Evolutionary conservation across 2,329 filamentous ascomycete species (phyloP).

Genomic region (Colletotrichum sp.): DNA sequence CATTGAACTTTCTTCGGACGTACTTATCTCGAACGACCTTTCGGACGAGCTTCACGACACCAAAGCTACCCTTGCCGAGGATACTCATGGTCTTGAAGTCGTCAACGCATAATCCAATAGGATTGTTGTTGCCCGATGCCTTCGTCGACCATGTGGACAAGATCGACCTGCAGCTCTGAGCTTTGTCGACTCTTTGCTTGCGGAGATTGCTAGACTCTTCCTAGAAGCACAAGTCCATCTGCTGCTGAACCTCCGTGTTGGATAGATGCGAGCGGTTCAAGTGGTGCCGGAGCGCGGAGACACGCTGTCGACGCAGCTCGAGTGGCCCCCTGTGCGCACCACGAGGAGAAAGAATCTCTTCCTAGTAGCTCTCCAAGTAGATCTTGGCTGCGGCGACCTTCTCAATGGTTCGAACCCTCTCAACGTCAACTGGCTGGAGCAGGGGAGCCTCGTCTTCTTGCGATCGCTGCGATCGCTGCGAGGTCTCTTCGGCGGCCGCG

Average conservation of each 20-base stretch:
- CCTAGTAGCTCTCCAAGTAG: constrained; percentile 85
- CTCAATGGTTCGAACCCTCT: constrained; percentile 69
- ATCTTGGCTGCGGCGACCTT: constrained; percentile 81
- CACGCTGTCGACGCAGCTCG: constrained; percentile 64
- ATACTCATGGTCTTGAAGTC: constrained; percentile 84
- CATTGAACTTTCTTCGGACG: constrained; percentile 25
- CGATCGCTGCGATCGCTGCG: neutral
- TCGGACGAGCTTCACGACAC: constrained; percentile 84
- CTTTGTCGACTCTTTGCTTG: constrained; percentile 1
- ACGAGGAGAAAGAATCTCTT: constrained; percentile 60
- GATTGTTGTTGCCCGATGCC: neutral
- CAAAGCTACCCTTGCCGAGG: constrained; percentile 93
- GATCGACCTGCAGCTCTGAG: neutral
- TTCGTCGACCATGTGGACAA: neutral
- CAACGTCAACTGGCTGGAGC: neutral
- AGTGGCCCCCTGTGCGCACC: constrained; percentile 53
- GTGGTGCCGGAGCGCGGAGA: constrained; percentile 65
- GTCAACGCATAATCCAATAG: constrained; percentile 29
- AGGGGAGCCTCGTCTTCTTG: neutral
- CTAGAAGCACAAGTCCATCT: constrained; percentile 48
- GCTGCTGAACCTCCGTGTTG: constrained; percentile 52
- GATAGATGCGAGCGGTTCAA: constrained; percentile 55
- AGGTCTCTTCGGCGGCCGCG: neutral
- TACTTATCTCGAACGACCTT: constrained; percentile 44
- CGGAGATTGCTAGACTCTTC: constrained; percentile 59